Evolutionary conservation across 169 alveolate genomes (phyloP).

Genomic region (Perkinsus olseni): DNA sequence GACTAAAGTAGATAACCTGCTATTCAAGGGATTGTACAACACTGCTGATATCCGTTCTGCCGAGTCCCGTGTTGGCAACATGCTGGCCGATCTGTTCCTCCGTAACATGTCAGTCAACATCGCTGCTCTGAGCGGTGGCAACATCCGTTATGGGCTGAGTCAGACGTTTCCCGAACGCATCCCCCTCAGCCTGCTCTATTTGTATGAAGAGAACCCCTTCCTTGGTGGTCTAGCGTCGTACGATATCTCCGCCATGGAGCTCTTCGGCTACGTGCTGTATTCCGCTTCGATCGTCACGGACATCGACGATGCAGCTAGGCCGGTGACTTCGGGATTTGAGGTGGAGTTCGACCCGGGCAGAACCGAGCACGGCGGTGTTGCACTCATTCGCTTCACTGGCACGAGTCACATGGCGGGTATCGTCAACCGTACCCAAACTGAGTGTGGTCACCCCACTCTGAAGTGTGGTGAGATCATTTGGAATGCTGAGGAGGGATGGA

Average conservation of each 20-base stretch:
- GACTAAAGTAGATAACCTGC: background rate
- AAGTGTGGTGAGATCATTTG: no score
- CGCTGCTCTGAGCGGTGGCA: background rate
- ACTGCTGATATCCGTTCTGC: background rate
- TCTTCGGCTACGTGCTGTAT: background rate
- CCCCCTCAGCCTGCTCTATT: background rate
- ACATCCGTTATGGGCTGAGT: background rate
- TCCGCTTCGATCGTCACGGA: background rate
- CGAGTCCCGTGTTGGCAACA: background rate
- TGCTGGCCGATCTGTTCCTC: background rate
- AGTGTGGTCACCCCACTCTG: no score
- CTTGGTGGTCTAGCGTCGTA: background rate
- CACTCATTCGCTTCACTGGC: background rate
- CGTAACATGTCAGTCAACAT: background rate
- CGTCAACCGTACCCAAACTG: no score
- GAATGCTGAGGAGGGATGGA: no score
- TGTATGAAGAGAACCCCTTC: background rate
- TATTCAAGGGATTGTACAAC: background rate
- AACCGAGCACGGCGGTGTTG: background rate
- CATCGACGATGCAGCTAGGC: background rate
- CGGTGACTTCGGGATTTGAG: background rate
- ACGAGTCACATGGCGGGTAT: background rate
- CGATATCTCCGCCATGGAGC: background rate
- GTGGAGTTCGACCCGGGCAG: background rate
- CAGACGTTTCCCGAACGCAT: background rate